phyloP scores from a whole-genome alignment of 441 rosid species.

The Populus hybrid region DNA sequence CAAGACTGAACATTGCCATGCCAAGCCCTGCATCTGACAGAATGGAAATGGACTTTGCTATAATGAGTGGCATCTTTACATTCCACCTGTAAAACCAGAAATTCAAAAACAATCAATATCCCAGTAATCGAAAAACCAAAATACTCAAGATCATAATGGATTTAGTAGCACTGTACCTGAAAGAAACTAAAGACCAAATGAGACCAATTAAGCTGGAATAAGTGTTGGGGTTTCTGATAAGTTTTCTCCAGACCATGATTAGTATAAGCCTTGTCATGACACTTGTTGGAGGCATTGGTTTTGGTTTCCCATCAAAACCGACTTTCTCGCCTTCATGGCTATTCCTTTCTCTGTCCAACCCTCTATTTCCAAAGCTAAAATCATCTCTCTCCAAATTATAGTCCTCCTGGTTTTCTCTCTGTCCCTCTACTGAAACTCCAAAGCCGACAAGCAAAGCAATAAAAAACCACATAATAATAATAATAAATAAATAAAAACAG shows the following conservation, averaged over 20 bases:
- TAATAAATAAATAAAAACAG: background rate
- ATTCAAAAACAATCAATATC: background rate
- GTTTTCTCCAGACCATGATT: constrained; percentile 99
- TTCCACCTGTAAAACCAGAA: constrained; percentile 60
- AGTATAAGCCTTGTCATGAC: constrained; percentile 98
- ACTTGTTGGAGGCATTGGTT: constrained; percentile 92
- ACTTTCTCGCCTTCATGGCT: constrained; percentile 43
- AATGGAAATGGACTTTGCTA: constrained; percentile 93
- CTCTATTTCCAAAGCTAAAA: constrained; percentile 78
- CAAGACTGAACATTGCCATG: constrained; percentile 99
- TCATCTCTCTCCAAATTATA: constrained; percentile 70
- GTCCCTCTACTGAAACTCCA: constrained; percentile 34
- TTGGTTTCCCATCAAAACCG: constrained; percentile 49
- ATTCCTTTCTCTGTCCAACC: constrained; percentile 34
- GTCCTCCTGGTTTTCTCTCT: constrained; percentile 45
- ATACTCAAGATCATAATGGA: constrained; percentile 2
- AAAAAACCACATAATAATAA: background rate
- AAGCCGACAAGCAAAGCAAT: constrained; percentile 3
- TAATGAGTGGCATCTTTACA: constrained; percentile 84
- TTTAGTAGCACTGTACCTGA: constrained; percentile 41
- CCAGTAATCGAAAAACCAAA: constrained; percentile 23
- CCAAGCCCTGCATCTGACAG: constrained; percentile 99
- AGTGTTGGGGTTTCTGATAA: constrained; percentile 93
- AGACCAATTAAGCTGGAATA: constrained; percentile 95
- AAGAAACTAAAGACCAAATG: constrained; percentile 82